These are phyloP conservation scores for Flammula alnicola DNA, from an alignment of 1,284 basidiomycete genomes.

Conservation along the genomic window DNA sequence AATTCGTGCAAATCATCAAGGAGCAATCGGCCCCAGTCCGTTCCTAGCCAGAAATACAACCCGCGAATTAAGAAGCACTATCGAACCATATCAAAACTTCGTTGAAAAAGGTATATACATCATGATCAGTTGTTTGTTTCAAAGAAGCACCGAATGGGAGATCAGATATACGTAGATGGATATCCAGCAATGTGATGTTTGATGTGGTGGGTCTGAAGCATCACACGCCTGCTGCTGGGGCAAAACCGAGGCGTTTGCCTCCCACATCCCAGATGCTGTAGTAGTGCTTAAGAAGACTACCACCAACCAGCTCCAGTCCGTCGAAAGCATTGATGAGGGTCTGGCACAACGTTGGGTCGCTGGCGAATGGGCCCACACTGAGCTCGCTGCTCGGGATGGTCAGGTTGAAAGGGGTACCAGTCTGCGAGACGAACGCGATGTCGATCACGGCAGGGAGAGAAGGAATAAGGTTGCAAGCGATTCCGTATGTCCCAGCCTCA, in stretches of 20 bases:
- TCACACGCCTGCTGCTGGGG: slow-evolving; percentile 32
- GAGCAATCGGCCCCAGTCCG: too few species aligned
- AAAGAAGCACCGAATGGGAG: slow-evolving; percentile 4
- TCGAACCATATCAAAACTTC: too few species aligned
- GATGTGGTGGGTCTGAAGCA: neutral
- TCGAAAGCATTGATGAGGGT: slow-evolving; percentile 61
- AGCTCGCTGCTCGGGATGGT: slow-evolving; percentile 60
- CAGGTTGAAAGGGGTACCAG: slow-evolving; percentile 52
- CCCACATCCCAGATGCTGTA: slow-evolving; percentile 61
- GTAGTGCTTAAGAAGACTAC: slow-evolving; percentile 58
- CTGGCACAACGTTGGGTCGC: slow-evolving; percentile 51
- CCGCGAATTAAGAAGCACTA: too few species aligned
- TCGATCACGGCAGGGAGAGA: slow-evolving; percentile 53
- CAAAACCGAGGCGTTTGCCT: slow-evolving; percentile 52
- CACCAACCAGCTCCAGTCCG: slow-evolving; percentile 53
- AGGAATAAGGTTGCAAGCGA: slow-evolving; percentile 50
- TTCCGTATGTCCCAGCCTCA: slow-evolving; percentile 60
- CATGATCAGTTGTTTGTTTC: slow-evolving; percentile 4
- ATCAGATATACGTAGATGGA: slow-evolving; percentile 2
- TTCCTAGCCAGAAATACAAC: too few species aligned
- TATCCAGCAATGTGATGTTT: neutral
- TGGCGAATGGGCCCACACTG: slow-evolving; percentile 57
- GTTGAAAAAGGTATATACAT: neutral
- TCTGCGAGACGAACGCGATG: slow-evolving; percentile 53
- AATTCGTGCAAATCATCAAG: too few species aligned